These are phyloP conservation scores for Aspergillus sp. DNA, from an alignment of 2,329 filamentous ascomycete species.

Conservation along the genomic window DNA sequence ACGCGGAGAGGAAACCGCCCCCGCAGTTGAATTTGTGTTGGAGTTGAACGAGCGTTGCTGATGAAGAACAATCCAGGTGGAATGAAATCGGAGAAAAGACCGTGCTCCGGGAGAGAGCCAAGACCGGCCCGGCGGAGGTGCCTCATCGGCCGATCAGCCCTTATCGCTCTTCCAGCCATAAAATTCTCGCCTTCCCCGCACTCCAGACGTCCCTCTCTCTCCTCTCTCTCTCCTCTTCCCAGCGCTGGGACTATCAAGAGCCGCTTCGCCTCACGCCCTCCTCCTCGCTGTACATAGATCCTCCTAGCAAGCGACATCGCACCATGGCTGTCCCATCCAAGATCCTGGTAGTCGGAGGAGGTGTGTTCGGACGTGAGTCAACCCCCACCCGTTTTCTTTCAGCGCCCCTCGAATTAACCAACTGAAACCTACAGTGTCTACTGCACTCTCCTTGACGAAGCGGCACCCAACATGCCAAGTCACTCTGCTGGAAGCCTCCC, in stretches of 20 bases:
- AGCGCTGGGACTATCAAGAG: too few relatives aligned
- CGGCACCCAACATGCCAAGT: slow-evolving; percentile 54
- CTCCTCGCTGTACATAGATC: too few relatives aligned
- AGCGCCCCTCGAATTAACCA: background rate
- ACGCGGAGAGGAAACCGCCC: too few relatives aligned
- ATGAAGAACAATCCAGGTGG: background rate
- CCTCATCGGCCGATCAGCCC: background rate
- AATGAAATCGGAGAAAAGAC: background rate
- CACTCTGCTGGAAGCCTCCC: slow-evolving; percentile 57
- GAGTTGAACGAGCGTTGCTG: too few relatives aligned
- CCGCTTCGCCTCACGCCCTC: too few relatives aligned
- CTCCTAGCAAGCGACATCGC: background rate
- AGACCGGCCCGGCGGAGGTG: background rate
- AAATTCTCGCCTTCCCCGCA: background rate
- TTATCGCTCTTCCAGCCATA: background rate
- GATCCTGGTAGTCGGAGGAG: slow-evolving; percentile 43
- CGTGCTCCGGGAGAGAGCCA: background rate
- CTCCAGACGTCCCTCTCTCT: background rate
- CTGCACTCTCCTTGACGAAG: slow-evolving; percentile 67
- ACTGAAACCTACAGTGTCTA: slow-evolving; percentile 47
- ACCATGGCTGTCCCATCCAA: slow-evolving; percentile 33
- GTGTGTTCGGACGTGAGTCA: slow-evolving; percentile 44
- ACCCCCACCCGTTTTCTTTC: background rate
- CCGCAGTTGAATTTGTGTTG: too few relatives aligned
- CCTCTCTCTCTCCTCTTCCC: background rate